Evolutionary conservation across 345 rosid species (phyloP).

Genomic region (Reutealis trisperma): DNA sequence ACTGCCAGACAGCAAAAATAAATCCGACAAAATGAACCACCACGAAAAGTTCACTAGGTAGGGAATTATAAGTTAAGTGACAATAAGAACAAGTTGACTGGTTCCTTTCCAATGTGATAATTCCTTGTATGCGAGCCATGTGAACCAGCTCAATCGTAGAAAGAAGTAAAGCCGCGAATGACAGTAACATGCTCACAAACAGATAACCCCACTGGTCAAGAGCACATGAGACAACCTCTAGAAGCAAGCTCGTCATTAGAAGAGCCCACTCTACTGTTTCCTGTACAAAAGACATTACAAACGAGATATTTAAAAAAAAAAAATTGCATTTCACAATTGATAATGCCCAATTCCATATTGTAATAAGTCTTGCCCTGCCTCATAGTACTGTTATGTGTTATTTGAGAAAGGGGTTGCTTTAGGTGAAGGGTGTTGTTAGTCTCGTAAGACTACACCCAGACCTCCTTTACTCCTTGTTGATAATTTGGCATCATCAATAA

Average conservation of each 20-base stretch:
- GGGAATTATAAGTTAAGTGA: not conserved
- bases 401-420: too few species aligned
- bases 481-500: too few species aligned
- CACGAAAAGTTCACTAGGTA: not conserved
- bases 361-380: not conserved
- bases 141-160: not conserved
- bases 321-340: not conserved
- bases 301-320: too few species aligned
- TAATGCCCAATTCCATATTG: not conserved
- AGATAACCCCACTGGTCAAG: not conserved
- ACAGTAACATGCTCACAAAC: not conserved
- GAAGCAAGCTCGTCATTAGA: not conserved
- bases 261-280: not conserved
- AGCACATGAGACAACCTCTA: slow-evolving; percentile 8
- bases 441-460: too few species aligned
- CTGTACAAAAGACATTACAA: not conserved
- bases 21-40: not conserved
- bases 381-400: not conserved
- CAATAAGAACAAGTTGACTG: not conserved
- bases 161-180: not conserved
- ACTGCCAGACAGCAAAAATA: slow-evolving; percentile 4
- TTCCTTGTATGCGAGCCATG: not conserved
- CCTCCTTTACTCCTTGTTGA: too few species aligned
- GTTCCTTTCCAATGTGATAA: not conserved
- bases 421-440: too few species aligned